Percentiles rank a stretch among this genome's conserved stretches.
phyloP scores from a whole-genome alignment of 257 asterid genomes.

The Jasminum sambac region DNA sequence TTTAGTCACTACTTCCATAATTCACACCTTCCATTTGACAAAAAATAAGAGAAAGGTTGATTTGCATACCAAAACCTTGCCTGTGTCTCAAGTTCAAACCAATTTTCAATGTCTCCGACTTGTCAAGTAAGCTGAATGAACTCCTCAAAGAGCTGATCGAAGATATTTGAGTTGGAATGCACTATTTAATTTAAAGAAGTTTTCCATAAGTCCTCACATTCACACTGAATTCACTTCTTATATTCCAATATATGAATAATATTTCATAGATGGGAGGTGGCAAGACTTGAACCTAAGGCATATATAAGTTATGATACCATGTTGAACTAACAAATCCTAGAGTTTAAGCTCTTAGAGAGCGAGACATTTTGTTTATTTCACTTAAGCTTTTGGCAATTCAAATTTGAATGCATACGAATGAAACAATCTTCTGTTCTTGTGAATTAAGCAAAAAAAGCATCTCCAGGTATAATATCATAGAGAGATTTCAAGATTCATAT shows the following conservation, averaged over 20 bases:
- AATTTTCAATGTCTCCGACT: background rate
- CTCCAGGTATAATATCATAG: background rate
- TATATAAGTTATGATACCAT: background rate
- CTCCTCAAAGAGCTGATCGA: background rate
- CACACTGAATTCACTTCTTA: no score
- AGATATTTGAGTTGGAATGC: background rate
- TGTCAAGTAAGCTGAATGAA: background rate
- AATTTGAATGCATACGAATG: background rate
- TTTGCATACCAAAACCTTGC: background rate
- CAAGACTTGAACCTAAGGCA: background rate
- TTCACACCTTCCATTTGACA: background rate
- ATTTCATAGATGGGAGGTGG: background rate
- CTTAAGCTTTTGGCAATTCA: background rate
- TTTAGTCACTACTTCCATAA: background rate
- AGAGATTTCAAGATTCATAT: background rate
- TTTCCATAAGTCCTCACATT: background rate
- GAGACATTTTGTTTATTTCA: background rate
- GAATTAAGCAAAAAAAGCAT: background rate
- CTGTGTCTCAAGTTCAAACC: background rate
- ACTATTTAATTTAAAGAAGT: background rate
- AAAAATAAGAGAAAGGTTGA: background rate
- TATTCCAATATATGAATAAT: background rate
- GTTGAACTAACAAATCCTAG: background rate
- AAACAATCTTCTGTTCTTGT: background rate
- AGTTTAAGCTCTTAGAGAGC: background rate